Conservation (phyloP, 2,329 filamentous ascomycete species). For the Penicillium sp. region DNA sequence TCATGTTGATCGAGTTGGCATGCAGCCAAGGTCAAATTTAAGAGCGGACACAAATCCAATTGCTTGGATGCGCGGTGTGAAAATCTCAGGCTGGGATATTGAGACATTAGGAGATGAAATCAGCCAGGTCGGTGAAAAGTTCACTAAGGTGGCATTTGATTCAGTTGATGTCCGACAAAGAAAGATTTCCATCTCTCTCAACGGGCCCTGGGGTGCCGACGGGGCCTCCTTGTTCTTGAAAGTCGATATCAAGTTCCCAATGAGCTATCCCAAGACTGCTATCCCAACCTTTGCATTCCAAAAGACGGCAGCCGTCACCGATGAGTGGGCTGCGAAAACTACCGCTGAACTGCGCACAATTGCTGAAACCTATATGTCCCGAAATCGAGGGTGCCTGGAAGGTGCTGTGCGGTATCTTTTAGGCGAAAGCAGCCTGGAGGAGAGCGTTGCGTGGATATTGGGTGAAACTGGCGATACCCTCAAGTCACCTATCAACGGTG, state of each 20-base stretch:
- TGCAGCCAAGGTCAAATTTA: constrained; percentile 49
- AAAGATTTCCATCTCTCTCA: constrained; percentile 56
- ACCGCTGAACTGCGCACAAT: constrained; percentile 56
- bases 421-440: constrained; percentile 59
- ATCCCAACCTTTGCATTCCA: constrained; percentile 56
- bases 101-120: constrained; percentile 62
- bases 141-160: constrained; percentile 61
- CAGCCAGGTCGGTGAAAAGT: constrained; percentile 60
- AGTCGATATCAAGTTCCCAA: constrained; percentile 59
- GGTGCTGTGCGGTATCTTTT: constrained; percentile 61
- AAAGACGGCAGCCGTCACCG: constrained; percentile 57
- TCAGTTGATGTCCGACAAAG: constrained; percentile 57
- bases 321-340: constrained; percentile 51
- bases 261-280: constrained; percentile 54
- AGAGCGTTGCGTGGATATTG: constrained; percentile 53
- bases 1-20: constrained; percentile 50
- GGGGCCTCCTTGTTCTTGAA: constrained; percentile 56
- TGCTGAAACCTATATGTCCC: constrained; percentile 54
- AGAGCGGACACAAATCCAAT: constrained; percentile 59
- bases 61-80: constrained; percentile 65
- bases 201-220: constrained; percentile 60
- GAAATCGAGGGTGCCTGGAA: constrained; percentile 59
- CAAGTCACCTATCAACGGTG: constrained; percentile 44
- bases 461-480: constrained; percentile 58
- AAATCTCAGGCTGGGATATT: constrained; percentile 55